Percentiles rank a stretch among this genome's conserved stretches.
Conservation (phyloP, 1,284 basidiomycete genomes). For the Stygiomarasmius scandens region DNA sequence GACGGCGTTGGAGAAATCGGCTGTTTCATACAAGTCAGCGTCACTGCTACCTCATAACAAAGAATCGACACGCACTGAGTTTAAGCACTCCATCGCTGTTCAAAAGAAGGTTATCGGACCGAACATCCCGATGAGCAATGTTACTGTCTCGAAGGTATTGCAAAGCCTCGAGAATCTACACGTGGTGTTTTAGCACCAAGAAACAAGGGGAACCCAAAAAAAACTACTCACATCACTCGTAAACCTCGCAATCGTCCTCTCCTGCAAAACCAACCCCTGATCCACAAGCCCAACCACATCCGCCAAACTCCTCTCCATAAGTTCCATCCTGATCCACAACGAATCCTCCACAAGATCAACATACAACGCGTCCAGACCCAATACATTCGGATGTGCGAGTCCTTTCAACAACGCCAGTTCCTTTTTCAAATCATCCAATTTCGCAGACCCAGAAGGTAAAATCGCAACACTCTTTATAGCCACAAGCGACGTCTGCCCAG, state of each 20-base stretch:
- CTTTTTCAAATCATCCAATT: conserved; percentile 60
- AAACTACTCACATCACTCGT: conserved; percentile 65
- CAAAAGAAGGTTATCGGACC: conserved; percentile 77
- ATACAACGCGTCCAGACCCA: conserved; percentile 69
- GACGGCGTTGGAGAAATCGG: conserved; percentile 77
- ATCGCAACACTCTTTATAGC: conserved; percentile 75
- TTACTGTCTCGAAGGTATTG: conserved; percentile 61
- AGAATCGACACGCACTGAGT: conserved; percentile 55
- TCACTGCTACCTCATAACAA: conserved; percentile 4
- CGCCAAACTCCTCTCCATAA: conserved; percentile 82
- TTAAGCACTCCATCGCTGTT: conserved; percentile 70
- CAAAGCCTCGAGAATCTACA: conserved; percentile 63
- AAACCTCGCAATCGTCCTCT: conserved; percentile 69
- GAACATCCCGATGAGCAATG: conserved; percentile 78
- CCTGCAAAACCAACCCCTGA: conserved; percentile 62
- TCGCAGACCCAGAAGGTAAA: conserved; percentile 57
- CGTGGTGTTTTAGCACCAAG: conserved; percentile 6
- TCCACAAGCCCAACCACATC: conserved; percentile 68
- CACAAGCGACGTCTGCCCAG: conserved; percentile 46
- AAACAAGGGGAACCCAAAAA: conserved; percentile 11
- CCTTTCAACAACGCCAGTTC: conserved; percentile 63
- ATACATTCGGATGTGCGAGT: conserved; percentile 59
- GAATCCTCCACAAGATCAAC: conserved; percentile 66
- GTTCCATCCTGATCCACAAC: conserved; percentile 83
- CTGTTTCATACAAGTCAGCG: conserved; percentile 35